phyloP scores from a whole-genome alignment of 331 rosid species.

The Acacia concinna region DNA sequence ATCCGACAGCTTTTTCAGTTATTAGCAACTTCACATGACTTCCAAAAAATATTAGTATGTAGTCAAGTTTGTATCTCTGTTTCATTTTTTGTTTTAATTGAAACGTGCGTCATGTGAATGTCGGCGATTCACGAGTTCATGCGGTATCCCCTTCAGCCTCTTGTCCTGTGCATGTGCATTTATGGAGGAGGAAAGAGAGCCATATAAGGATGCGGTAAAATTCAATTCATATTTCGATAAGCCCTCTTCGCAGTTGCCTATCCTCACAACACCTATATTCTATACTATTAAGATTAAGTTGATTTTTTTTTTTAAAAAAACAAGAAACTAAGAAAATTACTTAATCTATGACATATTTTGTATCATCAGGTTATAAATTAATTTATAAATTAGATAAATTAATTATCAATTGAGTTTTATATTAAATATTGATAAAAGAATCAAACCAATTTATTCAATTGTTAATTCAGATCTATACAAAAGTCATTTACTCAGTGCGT shows the following conservation, averaged over 20 bases:
- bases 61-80: conserved; percentile 1
- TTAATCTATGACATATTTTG: no score
- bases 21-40: background rate
- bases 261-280: background rate
- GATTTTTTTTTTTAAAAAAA: no score
- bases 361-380: no score
- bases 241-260: background rate
- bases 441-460: no score
- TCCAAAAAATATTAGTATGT: background rate
- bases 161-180: background rate
- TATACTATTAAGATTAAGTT: no score
- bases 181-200: background rate
- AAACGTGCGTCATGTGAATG: conserved; percentile 5
- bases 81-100: background rate
- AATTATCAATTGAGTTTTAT: no score
- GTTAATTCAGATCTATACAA: background rate
- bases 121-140: background rate
- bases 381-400: no score
- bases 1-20: conserved; percentile 37
- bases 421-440: no score
- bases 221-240: background rate
- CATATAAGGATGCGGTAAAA: background rate
- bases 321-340: no score
- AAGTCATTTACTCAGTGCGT: background rate
- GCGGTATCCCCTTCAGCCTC: background rate